phyloP scores from a whole-genome alignment of 192 early-diverging fungal species.

The Cladochytrium replicatum region DNA sequence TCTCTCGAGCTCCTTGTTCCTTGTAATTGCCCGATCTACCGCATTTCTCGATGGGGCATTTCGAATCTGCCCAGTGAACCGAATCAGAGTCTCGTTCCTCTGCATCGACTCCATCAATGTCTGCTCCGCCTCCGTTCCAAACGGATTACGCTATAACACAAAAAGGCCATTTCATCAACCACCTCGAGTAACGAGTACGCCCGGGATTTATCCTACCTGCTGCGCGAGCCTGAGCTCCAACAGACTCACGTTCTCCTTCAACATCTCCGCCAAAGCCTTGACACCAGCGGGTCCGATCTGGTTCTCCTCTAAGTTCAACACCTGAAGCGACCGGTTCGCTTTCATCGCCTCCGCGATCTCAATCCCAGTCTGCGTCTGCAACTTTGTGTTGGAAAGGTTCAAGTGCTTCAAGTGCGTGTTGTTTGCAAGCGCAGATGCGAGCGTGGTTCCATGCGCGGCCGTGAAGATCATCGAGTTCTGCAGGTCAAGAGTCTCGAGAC shows the following conservation, averaged over 20 bases:
- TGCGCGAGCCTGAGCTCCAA: constrained; percentile 28
- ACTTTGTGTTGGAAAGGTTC: constrained; percentile 15
- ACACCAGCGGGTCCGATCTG: constrained; percentile 33
- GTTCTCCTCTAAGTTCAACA: constrained; percentile 34
- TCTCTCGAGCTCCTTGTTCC: constrained; percentile 40
- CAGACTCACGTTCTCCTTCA: constrained; percentile 25
- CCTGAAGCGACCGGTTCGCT: constrained; percentile 21
- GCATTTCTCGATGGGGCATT: constrained; percentile 31
- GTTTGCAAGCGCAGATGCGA: constrained; percentile 21
- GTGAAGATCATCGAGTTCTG: constrained; percentile 35
- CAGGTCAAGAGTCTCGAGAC: constrained; percentile 28
- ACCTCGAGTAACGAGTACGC: too few species aligned
- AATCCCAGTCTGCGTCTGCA: constrained; percentile 21
- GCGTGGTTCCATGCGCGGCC: constrained; percentile 17
- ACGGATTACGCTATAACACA: too few species aligned
- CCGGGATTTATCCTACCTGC: constrained; percentile 17
- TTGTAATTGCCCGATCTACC: constrained; percentile 29
- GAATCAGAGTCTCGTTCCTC: constrained; percentile 33
- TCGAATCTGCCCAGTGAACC: constrained; percentile 28
- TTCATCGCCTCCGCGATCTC: constrained; percentile 29
- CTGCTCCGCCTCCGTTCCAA: constrained; percentile 46
- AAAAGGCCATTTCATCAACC: too few species aligned
- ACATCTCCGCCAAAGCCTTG: constrained; percentile 30
- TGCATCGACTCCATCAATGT: constrained; percentile 26
- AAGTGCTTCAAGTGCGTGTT: constrained; percentile 34